phyloP scores from a whole-genome alignment of 2,329 filamentous ascomycete species.

The Ascochyta lentis region DNA sequence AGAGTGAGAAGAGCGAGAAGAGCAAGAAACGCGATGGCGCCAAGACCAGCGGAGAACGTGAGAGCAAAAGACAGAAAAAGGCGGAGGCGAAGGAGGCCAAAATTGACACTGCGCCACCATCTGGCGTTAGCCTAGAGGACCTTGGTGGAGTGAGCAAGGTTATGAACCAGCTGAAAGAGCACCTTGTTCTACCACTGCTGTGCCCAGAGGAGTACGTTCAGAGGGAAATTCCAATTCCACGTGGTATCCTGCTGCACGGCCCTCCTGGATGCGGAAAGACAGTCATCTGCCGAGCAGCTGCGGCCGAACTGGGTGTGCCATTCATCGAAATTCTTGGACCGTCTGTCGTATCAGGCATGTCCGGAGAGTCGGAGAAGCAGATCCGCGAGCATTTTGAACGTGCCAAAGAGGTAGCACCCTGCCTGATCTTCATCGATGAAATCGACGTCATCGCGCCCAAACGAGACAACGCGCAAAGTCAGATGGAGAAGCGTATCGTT shows the following conservation, averaged over 20 bases:
- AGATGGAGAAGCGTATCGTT: constrained; percentile 89
- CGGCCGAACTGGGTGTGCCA: constrained; percentile 75
- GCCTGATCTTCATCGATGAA: constrained; percentile 89
- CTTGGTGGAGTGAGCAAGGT: constrained; percentile 79
- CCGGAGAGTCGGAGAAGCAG: constrained; percentile 87
- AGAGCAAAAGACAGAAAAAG: constrained; percentile 68
- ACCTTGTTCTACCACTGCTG: constrained; percentile 75
- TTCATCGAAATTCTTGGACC: constrained; percentile 85
- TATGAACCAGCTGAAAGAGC: constrained; percentile 71
- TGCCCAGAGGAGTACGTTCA: constrained; percentile 69
- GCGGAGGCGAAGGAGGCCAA: constrained; percentile 49
- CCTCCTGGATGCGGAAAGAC: constrained; percentile 89
- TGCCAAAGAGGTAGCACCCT: constrained; percentile 83
- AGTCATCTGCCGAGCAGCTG: constrained; percentile 80
- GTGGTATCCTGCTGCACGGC: constrained; percentile 79
- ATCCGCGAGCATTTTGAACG: constrained; percentile 86
- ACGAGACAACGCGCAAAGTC: constrained; percentile 79
- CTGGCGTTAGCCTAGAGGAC: constrained; percentile 71
- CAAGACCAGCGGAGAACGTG: constrained; percentile 70
- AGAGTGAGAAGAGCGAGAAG: constrained; percentile 23
- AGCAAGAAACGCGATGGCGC: constrained; percentile 53
- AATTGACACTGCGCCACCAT: constrained; percentile 69
- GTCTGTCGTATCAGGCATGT: constrained; percentile 84
- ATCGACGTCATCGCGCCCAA: constrained; percentile 92
- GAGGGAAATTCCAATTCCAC: constrained; percentile 72